Evolutionary conservation across 129 eudicot species (phyloP).

Genomic region (Helianthus tuberosus): DNA sequence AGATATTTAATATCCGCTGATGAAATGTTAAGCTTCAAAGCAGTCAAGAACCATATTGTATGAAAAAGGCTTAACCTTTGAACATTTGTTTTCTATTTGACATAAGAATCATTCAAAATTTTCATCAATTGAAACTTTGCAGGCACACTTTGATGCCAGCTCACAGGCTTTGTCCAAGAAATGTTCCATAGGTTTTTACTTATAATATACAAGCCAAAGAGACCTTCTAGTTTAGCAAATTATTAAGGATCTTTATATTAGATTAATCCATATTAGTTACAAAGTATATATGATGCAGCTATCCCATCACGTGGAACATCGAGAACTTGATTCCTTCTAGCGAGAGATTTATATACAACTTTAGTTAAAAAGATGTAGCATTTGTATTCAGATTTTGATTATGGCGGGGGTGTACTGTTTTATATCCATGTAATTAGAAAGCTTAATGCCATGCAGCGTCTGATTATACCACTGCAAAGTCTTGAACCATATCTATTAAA

Average conservation of each 20-base stretch:
- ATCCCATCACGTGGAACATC: too few relatives aligned
- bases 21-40: conserved; percentile 32
- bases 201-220: conserved; percentile 23
- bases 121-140: conserved; percentile 24
- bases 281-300: neutral
- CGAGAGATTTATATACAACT: too few relatives aligned
- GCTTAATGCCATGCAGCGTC: too few relatives aligned
- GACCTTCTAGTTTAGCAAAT: neutral
- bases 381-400: too few relatives aligned
- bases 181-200: conserved; percentile 45
- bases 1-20: conserved; percentile 28
- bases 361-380: too few relatives aligned
- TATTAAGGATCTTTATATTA: neutral
- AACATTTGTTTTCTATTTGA: neutral
- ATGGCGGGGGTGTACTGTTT: too few relatives aligned
- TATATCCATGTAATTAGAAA: too few relatives aligned
- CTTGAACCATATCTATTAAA: too few relatives aligned
- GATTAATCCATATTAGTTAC: neutral
- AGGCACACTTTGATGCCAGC: conserved; percentile 44
- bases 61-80: neutral
- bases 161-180: conserved; percentile 51
- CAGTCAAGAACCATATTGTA: conserved; percentile 36
- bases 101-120: neutral
- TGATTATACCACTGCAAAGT: too few relatives aligned
- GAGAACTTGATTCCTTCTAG: too few relatives aligned